A percentile compares a stretch with the other conserved stretches of the same genome.
These are phyloP conservation scores for Aspergillus sp. DNA, from an alignment of 2,329 filamentous ascomycete genomes.

Conservation along the genomic window DNA sequence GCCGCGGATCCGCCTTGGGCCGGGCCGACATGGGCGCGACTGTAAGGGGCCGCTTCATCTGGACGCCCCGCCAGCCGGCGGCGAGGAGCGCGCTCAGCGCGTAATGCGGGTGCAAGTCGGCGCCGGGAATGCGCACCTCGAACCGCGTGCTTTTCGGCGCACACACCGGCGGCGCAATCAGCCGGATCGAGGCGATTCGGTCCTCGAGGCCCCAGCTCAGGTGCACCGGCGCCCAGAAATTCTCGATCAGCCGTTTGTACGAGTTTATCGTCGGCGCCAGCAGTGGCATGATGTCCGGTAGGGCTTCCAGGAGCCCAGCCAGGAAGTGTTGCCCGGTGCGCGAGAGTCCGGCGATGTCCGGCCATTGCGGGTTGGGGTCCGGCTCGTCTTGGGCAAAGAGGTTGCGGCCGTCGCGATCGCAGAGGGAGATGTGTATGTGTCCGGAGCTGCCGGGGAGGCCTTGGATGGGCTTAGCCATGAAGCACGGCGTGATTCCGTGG, in stretches of 20 bases:
- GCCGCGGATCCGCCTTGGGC: constrained; percentile 60
- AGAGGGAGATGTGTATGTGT: constrained; percentile 87
- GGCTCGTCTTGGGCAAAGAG: constrained; percentile 64
- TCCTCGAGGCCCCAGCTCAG: constrained; percentile 97
- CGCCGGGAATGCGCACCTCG: constrained; percentile 87
- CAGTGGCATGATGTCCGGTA: constrained; percentile 92
- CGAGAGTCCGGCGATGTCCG: constrained; percentile 70
- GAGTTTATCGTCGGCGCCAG: constrained; percentile 93
- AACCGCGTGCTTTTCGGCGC: constrained; percentile 82
- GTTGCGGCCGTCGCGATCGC: constrained; percentile 72
- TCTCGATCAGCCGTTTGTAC: constrained; percentile 96
- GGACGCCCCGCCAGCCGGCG: constrained; percentile 80
- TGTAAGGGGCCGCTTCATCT: constrained; percentile 79
- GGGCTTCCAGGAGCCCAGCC: constrained; percentile 75
- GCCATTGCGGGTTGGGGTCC: constrained; percentile 62
- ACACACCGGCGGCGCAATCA: constrained; percentile 80
- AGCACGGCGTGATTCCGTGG: constrained; percentile 88
- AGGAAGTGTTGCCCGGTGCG: constrained; percentile 89
- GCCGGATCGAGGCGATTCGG: constrained; percentile 77
- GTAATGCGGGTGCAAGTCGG: constrained; percentile 81
- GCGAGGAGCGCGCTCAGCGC: constrained; percentile 81
- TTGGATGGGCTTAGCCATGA: constrained; percentile 95
- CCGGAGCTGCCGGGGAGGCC: constrained; percentile 90
- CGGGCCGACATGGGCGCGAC: constrained; percentile 76
- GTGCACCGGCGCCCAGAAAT: constrained; percentile 97